Evolutionary conservation across 176 grass and related monocot genomes (phyloP).

Genomic region (Hyparrhenia diplandra): DNA sequence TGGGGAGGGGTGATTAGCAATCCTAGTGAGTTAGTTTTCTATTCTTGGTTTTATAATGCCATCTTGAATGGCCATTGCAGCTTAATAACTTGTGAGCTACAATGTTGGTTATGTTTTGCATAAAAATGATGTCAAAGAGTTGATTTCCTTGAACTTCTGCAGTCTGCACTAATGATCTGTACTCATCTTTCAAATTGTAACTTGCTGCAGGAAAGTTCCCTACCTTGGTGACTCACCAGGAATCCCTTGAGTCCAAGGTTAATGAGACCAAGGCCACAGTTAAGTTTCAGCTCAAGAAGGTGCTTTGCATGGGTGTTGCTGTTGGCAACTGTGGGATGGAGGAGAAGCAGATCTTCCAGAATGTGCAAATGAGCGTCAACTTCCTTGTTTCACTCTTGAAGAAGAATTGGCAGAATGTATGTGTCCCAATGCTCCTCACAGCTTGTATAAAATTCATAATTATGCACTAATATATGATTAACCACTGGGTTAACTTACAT

Average conservation of each 20-base stretch:
- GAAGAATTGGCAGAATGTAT: slow-evolving; percentile 93
- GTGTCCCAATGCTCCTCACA: not conserved
- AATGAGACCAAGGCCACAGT: slow-evolving; percentile 86
- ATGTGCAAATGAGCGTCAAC: slow-evolving; percentile 78
- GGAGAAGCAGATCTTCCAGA: slow-evolving; percentile 83
- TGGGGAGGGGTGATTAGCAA: too few species aligned
- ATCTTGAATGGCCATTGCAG: not conserved
- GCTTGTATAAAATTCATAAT: not conserved
- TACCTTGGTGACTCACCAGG: slow-evolving; percentile 64
- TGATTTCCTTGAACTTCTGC: not conserved
- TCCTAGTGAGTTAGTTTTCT: not conserved
- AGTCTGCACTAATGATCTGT: not conserved
- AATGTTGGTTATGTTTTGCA: not conserved
- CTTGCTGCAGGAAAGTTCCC: slow-evolving; percentile 74
- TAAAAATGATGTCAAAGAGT: not conserved
- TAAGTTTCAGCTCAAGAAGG: slow-evolving; percentile 88
- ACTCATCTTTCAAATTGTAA: not conserved
- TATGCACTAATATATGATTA: not conserved
- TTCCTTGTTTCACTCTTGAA: slow-evolving; percentile 84
- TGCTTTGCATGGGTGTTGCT: slow-evolving; percentile 93
- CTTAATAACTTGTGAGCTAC: not conserved
- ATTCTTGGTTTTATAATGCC: not conserved
- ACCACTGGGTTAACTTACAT: not conserved
- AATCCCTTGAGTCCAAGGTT: slow-evolving; percentile 81
- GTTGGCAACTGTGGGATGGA: slow-evolving; percentile 81